Base-by-base conservation (phyloP, 441 rosid genomes). In the Hura crepitans region DNA sequence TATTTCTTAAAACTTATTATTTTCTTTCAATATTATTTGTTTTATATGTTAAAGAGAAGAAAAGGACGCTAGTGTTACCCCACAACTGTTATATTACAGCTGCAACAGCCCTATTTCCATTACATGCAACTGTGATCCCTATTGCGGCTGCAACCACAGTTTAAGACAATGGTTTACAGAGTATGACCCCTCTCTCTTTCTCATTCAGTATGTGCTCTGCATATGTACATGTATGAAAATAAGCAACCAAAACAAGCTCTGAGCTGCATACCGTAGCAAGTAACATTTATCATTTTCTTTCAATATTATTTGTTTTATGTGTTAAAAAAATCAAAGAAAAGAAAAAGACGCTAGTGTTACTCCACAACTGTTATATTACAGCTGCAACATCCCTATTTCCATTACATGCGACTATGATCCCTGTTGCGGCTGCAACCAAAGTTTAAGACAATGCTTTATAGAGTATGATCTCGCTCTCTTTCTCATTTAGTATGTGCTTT, bases 241-340 rank as follows among this genome's bases (percentile, higher is more conserved):
- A 47, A 42, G 42, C 20, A 69, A 30, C 8, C 65, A 46, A 69
- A 69, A 50, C 35, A 58, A 60, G 31, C 13, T 23, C 10, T 25
- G 20, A 31, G 37, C 46, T 20, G 15, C n/a, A n/a, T n/a, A n/a
- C n/a, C n/a, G n/a, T n/a, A n/a, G n/a, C n/a, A n/a, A n/a, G n/a
- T 42, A 42, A 42, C 10, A 10, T 9, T 2, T 0, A 0, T 42
- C 13, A 42, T 9, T 10, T 42, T 1, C 46, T 42, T 42, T 42
- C 2, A 42, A 12, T 42, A 39, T 42, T 42, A 42, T 42, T 10
- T 37, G 42, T 42, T 42, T 9, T 42, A 12, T 12, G 13, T 9
- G 46, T 42, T 9, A 6, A 37, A n/a, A n/a, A n/a, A n/a, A n/a
- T n/a, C n/a, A n/a, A n/a, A 37, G 8, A 37, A 37, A 37, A 37